Evolutionary conservation across 1,139 yeast genomes (phyloP).

Genomic region (Blastobotrys ciferrii): DNA sequence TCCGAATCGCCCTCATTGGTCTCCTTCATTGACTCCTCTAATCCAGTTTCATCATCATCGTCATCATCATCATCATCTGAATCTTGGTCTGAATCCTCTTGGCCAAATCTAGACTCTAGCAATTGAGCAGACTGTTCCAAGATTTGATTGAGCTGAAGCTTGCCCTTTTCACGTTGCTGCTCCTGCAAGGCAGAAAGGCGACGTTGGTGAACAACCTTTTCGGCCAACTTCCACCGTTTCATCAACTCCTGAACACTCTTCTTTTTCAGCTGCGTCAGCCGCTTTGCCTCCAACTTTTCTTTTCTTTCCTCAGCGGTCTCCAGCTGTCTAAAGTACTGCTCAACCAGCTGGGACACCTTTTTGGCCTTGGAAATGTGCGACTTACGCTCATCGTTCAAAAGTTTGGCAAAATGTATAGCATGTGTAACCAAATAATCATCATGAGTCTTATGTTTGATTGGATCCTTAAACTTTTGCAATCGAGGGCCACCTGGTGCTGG

Average conservation of each 20-base stretch:
- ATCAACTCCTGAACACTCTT: conserved; percentile 80
- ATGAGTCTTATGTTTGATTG: conserved; percentile 46
- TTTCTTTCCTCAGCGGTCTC: conserved; percentile 87
- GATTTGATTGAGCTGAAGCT: conserved; percentile 84
- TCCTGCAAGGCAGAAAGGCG: conserved; percentile 38
- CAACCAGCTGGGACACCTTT: conserved; percentile 78
- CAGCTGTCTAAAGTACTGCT: conserved; percentile 78
- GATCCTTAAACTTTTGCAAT: conserved; percentile 40
- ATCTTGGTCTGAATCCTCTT: conserved; percentile 31
- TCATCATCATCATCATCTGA: conserved; percentile 27
- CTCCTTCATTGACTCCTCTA: background rate
- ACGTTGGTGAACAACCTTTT: conserved; percentile 61
- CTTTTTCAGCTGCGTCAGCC: conserved; percentile 64
- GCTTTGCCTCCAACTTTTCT: conserved; percentile 61
- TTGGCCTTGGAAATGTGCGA: conserved; percentile 67
- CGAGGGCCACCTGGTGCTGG: conserved; percentile 33
- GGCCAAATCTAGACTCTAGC: conserved; percentile 74
- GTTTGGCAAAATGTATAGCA: conserved; percentile 67
- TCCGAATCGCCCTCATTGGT: conserved; percentile 23
- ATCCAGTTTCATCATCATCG: conserved; percentile 27
- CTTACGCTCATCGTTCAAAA: conserved; percentile 65
- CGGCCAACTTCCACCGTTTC: conserved; percentile 89
- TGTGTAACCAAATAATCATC: conserved; percentile 76
- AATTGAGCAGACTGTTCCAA: conserved; percentile 88
- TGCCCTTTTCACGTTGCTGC: conserved; percentile 70